Evolutionary conservation across 768 basidiomycete genomes (phyloP).

Genomic region (Trametes cinnabarina): DNA sequence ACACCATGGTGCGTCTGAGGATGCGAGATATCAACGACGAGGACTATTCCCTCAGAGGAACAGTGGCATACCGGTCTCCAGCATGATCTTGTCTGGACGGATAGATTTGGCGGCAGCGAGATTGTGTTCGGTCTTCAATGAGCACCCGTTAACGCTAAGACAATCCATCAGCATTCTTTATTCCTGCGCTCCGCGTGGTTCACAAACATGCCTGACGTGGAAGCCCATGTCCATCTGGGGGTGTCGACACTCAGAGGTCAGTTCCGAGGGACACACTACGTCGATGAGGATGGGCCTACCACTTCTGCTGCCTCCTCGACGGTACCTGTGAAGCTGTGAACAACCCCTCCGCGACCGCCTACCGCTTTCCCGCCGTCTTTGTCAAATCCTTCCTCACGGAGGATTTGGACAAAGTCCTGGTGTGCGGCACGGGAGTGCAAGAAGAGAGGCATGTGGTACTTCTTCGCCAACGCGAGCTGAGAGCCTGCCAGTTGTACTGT

Average conservation of each 20-base stretch:
- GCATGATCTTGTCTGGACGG: constrained; percentile 56
- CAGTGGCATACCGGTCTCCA: constrained; percentile 64
- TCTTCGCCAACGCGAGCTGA: constrained; percentile 66
- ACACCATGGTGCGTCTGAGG: constrained; percentile 69
- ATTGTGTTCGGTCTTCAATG: constrained; percentile 69
- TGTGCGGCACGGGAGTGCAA: constrained; percentile 82
- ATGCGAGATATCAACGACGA: neutral
- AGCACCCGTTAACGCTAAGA: constrained; percentile 69
- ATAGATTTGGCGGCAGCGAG: constrained; percentile 53
- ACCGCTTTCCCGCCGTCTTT: constrained; percentile 50
- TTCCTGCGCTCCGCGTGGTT: neutral
- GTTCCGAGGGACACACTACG: neutral
- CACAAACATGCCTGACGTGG: constrained; percentile 52
- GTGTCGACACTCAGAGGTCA: too few species aligned
- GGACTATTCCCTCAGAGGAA: neutral
- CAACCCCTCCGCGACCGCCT: constrained; percentile 70
- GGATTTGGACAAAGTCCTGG: constrained; percentile 59
- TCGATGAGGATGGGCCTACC: constrained; percentile 39
- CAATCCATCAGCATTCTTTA: too few species aligned
- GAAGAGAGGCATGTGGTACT: constrained; percentile 72
- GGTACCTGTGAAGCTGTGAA: constrained; percentile 80
- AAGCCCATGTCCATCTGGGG: constrained; percentile 70
- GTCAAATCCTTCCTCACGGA: constrained; percentile 65
- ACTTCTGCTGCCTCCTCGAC: constrained; percentile 60
- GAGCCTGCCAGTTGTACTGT: constrained; percentile 35